phyloP scores from a whole-genome alignment of 805 yeast species.

The Citeromyces matritensis region DNA sequence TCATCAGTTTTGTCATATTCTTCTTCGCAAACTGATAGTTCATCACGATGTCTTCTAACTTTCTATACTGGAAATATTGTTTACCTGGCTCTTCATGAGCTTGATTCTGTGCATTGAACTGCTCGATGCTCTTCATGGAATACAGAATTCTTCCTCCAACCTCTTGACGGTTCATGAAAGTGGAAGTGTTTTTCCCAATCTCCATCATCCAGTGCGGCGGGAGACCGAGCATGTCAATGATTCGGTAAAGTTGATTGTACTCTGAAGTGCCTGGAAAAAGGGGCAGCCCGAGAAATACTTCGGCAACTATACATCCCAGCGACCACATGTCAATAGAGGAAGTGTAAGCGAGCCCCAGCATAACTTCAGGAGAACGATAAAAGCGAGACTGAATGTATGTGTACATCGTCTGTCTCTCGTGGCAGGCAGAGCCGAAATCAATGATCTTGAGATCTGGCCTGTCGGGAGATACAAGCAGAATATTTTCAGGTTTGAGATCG shows the following conservation, averaged over 20 bases:
- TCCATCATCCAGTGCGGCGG: constrained; percentile 97
- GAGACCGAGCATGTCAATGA: constrained; percentile 64
- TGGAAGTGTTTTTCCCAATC: constrained; percentile 73
- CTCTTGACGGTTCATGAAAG: constrained; percentile 38
- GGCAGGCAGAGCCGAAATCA: constrained; percentile 94
- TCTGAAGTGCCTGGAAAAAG: constrained; percentile 92
- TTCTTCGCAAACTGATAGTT: constrained; percentile 57
- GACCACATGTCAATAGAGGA: constrained; percentile 82
- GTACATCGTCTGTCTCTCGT: constrained; percentile 76
- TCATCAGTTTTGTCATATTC: constrained; percentile 33
- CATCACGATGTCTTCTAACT: constrained; percentile 58
- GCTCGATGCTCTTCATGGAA: constrained; percentile 22
- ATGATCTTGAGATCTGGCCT: constrained; percentile 81
- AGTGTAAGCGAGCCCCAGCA: constrained; percentile 83
- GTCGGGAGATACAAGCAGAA: constrained; percentile 64
- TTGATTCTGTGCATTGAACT: constrained; percentile 35
- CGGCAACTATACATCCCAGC: constrained; percentile 44
- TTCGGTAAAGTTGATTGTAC: constrained; percentile 76
- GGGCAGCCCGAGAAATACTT: constrained; percentile 67
- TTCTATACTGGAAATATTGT: constrained; percentile 55
- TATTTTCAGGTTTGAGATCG: constrained; percentile 94
- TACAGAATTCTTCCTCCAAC: constrained; percentile 12
- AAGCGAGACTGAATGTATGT: constrained; percentile 89
- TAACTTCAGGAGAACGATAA: constrained; percentile 90
- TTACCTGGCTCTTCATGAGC: constrained; percentile 65